Evolutionary conservation across 2,329 filamentous ascomycete genomes (phyloP), one percentile per base, ranked within the genome.

Genomic region (Fusarium sp.): DNA sequence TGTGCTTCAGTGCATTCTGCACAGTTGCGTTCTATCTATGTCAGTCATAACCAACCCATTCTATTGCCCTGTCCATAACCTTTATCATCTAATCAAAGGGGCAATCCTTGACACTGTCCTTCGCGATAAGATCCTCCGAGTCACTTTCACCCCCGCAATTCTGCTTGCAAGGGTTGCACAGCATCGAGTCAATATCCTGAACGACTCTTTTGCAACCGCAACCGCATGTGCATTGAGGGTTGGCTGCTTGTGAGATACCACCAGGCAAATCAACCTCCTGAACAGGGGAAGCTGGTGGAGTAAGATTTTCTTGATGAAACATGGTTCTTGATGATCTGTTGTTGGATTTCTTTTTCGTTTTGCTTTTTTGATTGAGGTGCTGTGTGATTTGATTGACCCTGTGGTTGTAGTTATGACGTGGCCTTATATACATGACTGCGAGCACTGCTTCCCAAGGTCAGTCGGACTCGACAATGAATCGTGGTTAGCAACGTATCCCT

Each of bases 401-500:
- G 5, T 34, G 28, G 6, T 23, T 34, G 4, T 16, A 12, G 30
- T 4, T 4, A 11, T 25, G 21, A 7, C 31, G 9, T 18, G 6
- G 6, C 4, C 34, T 25, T 37, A 37, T 50, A 26, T 26, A n/a
- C 21, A 8, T 16, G 12, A 4, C n/a, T 26, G 4, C n/a, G 6
- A 16, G 3, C 8, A n/a, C 7, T 9, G 11, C n/a, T 50, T 50
- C 16, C 39, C 12, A 3, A 14, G 2, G 6, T 19, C 2, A 16
- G 26, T 7, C 7, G 9, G 2, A 6, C 7, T 37, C 4, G 23
- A 7, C 21, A 3, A n/a, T 19, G 13, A 25, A 50, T 50, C 21
- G 16, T 9, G n/a, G n/a, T 7, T 2, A 50, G 10, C 2, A 25
- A 3, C 1, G 7, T 23, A 4, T 6, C 7, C 16, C 2, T 14